Conservation (phyloP, 352 stramenopile genomes). For the Plasmopara muralis region DNA sequence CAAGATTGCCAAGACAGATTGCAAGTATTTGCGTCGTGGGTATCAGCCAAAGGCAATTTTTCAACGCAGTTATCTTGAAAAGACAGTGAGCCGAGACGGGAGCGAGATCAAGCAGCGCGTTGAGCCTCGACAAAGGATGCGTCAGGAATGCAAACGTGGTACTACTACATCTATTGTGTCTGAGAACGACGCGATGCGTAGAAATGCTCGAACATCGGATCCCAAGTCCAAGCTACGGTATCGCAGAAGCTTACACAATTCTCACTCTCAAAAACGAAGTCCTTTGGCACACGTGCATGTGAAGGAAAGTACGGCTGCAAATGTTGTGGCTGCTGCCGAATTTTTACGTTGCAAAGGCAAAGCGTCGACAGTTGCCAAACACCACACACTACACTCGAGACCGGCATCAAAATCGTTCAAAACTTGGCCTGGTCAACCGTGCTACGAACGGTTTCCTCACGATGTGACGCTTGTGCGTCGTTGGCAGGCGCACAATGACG, state of each 20-base stretch:
- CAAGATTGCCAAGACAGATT: conserved; percentile 56
- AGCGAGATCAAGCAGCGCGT: conserved; percentile 6
- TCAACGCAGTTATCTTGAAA: conserved; percentile 44
- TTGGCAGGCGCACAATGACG: conserved; percentile 48
- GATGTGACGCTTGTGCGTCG: conserved; percentile 33
- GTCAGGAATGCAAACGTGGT: conserved; percentile 12
- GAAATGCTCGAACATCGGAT: conserved; percentile 33
- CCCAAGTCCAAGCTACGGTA: conserved; percentile 32
- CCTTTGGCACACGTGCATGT: conserved; percentile 1
- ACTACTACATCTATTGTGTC: conserved; percentile 32
- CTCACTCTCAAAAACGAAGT: conserved; percentile 5
- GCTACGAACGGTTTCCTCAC: conserved; percentile 14
- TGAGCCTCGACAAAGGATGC: conserved; percentile 21
- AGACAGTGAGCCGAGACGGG: conserved; percentile 15
- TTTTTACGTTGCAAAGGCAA: conserved; percentile 30
- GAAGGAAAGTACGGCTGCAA: conserved; percentile 26
- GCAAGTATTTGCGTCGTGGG: conserved; percentile 48
- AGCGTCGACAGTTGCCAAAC: conserved; percentile 1
- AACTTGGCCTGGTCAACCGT: conserved; percentile 16
- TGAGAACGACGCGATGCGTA: conserved; percentile 25
- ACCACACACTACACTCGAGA: background rate
- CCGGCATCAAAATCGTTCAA: background rate
- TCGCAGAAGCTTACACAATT: conserved; percentile 5
- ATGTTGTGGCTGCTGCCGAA: conserved; percentile 36
- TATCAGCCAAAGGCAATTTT: conserved; percentile 65